Evolutionary conservation across 805 yeast genomes (phyloP).

Genomic region (Isabelozyma gotoi): DNA sequence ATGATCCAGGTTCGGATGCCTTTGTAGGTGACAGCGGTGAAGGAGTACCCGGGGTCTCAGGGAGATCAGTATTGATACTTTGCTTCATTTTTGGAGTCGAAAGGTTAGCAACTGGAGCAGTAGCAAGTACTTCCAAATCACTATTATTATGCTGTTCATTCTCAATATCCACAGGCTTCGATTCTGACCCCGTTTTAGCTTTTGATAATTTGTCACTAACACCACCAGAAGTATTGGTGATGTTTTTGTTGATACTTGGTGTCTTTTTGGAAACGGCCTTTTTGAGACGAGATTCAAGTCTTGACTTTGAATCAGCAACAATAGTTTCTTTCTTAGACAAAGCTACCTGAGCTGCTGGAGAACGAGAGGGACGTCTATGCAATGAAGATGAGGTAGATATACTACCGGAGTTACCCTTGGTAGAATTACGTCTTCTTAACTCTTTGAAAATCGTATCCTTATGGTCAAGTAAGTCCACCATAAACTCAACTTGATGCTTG

Average conservation of each 20-base stretch:
- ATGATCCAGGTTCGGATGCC: slow-evolving; percentile 6
- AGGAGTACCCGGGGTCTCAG: slow-evolving; percentile 14
- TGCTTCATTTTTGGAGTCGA: background rate
- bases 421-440: slow-evolving; percentile 42
- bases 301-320: slow-evolving; percentile 20
- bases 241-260: background rate
- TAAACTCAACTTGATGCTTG: slow-evolving; percentile 55
- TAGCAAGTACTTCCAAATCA: background rate
- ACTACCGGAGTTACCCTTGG: slow-evolving; percentile 2
- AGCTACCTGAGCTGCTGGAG: background rate
- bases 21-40: slow-evolving; percentile 14
- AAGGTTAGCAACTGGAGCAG: background rate
- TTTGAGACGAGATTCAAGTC: slow-evolving; percentile 27
- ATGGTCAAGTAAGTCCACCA: slow-evolving; percentile 59
- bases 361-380: background rate
- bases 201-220: background rate
- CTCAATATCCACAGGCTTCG: background rate
- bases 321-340: background rate
- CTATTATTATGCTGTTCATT: too few relatives aligned
- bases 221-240: background rate
- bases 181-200: background rate
- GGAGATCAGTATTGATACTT: background rate
- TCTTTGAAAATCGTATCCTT: slow-evolving; percentile 66
- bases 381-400: background rate
- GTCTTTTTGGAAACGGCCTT: slow-evolving; percentile 19